phyloP scores from a whole-genome alignment of 1,139 yeast species.

The Geotrichum fermentans region DNA sequence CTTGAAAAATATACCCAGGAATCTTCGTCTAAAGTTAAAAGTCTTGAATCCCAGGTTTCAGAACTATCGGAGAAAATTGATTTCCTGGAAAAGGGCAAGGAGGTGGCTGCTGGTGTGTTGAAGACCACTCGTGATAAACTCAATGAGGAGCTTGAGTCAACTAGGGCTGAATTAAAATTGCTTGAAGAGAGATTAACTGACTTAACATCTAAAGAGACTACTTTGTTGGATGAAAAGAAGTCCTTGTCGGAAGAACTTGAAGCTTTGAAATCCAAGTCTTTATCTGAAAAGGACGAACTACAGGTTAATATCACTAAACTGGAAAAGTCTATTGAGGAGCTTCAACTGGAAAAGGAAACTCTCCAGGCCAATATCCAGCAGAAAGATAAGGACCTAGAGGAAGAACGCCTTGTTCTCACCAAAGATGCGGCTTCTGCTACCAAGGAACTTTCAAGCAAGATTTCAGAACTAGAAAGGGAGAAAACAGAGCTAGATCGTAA shows the following conservation, averaged over 20 bases:
- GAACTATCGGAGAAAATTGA: constrained; percentile 11
- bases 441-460: constrained; percentile 21
- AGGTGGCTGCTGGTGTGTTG: constrained; percentile 11
- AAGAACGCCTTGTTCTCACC: constrained; percentile 20
- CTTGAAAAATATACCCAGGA: constrained; percentile 1
- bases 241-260: constrained; percentile 14
- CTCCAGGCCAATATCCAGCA: constrained; percentile 11
- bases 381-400: constrained; percentile 20
- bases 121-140: constrained; percentile 16
- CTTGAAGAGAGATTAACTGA: constrained; percentile 12
- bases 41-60: constrained; percentile 14
- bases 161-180: constrained; percentile 18
- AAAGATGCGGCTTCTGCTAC: constrained; percentile 23
- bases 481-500: constrained; percentile 12
- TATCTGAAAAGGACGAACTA: constrained; percentile 9
- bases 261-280: constrained; percentile 6
- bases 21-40: background rate
- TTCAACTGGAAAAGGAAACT: constrained; percentile 14
- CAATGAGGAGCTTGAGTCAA: constrained; percentile 13
- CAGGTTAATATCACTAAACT: constrained; percentile 13
- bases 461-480: constrained; percentile 20
- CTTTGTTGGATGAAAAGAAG: constrained; percentile 8
- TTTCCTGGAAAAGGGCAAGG: constrained; percentile 10
- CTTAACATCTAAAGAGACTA: constrained; percentile 2
- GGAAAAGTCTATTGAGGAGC: constrained; percentile 11